A percentile compares a stretch with the other conserved stretches of the same genome.
Conservation (phyloP, 169 alveolate genomes). For the Babesia ovata region DNA sequence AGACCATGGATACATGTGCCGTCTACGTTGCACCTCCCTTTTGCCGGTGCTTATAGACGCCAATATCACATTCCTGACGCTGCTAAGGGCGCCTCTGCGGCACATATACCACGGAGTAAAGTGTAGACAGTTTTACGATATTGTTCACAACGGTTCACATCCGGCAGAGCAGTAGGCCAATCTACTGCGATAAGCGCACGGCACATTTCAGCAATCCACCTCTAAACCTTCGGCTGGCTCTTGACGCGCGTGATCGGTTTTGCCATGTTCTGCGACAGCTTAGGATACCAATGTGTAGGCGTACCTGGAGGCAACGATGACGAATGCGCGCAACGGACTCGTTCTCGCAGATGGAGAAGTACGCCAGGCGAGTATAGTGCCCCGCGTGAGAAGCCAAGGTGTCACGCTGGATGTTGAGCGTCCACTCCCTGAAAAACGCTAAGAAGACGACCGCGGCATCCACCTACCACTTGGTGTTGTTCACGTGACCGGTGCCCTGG, state of each 20-base stretch:
- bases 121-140: no score
- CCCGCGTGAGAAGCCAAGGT: slow-evolving; percentile 91
- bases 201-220: no score
- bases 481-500: slow-evolving; percentile 94
- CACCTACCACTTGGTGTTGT: slow-evolving; percentile 89
- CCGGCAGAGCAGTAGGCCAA: no score
- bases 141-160: no score
- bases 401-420: slow-evolving; percentile 89
- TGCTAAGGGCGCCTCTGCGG: no score
- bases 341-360: slow-evolving; percentile 89
- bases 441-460: neutral
- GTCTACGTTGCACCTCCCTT: no score
- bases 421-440: slow-evolving; percentile 87
- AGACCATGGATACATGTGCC: no score
- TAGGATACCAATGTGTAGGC: no score
- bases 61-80: no score
- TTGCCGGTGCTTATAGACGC: no score
- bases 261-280: slow-evolving; percentile 42
- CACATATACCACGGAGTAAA: no score
- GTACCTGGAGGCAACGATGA: slow-evolving; percentile 83
- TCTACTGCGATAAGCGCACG: no score
- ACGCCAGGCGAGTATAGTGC: slow-evolving; percentile 89
- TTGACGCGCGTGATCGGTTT: slow-evolving; percentile 59
- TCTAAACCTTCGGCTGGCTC: slow-evolving; percentile 20
- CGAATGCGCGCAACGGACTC: slow-evolving; percentile 84